Evolutionary conservation across 768 basidiomycete species (phyloP), one percentile per base, ranked within the genome.

Genomic region (Sistotremastrum suecicum): DNA sequence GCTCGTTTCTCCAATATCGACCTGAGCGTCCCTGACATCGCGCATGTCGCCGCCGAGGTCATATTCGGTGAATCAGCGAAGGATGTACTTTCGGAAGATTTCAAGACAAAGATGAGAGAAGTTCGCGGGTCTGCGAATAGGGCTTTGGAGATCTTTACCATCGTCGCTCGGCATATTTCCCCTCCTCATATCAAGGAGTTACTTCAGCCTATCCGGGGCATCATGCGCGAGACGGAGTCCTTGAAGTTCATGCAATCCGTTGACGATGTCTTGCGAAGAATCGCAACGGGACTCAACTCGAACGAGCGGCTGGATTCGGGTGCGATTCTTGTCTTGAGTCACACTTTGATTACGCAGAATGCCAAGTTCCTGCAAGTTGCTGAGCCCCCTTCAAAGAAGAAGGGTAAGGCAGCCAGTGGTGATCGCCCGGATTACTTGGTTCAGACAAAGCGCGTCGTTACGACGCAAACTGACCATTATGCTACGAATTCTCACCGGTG

Each of bases 51-150:
- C 10, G 78, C 80, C 0, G 90, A 88, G 56, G 94, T 97, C 43
- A 75, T 97, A 44, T 97, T 97, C 53, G 94, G 94, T 30, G 80
- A 91, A 58, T 91, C 92, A 1, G 86, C 84, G 9, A 86, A 85
- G 60, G 88, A 97, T 54, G 80, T 85, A 0, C 76, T 80, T 47
- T 70, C 81, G 3, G 89, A 91, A 53, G 92, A 82, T 29, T 97
- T 94, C 76, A 88, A 81, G 65, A 91, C 90, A 11, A 91, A 86
- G 62, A 85, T 90, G 78, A 75, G 84, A 20, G 94, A 99, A 65
- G 94, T 92, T 31, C 73, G 79, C 33, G 73, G 78, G 7, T 89
- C 88, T 29, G 72, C 80, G 2, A 76, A 86, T n/a, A 78, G 78
- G 57, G 89, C 83, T 2, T 65, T 94, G 33, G 90, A 98, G 57